Evolutionary conservation across 1,284 basidiomycete genomes (phyloP).

Genomic region (Sutorius eximius): DNA sequence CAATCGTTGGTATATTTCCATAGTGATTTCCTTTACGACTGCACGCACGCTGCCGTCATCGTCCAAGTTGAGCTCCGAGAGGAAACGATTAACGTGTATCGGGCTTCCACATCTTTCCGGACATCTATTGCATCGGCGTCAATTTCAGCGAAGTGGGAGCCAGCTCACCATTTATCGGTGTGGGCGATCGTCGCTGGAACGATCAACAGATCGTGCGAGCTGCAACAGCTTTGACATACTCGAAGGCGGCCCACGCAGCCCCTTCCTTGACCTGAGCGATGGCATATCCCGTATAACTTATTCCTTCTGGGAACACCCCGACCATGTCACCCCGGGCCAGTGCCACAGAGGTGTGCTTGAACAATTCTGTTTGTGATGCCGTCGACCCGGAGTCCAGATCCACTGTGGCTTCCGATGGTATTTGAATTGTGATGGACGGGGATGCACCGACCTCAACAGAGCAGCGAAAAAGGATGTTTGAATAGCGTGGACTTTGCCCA

Average conservation of each 20-base stretch:
- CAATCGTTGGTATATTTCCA: constrained; percentile 53
- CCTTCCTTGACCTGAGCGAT: constrained; percentile 75
- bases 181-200: constrained; percentile 74
- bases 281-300: constrained; percentile 61
- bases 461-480: constrained; percentile 53
- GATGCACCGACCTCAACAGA: not conserved
- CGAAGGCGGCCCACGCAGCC: constrained; percentile 75
- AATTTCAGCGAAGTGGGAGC: not conserved
- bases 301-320: constrained; percentile 76
- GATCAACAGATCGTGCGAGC: constrained; percentile 43
- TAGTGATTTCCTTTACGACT: constrained; percentile 60
- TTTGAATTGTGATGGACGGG: not conserved
- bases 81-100: constrained; percentile 39
- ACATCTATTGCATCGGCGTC: not conserved
- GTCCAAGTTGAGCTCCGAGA: constrained; percentile 39
- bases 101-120: constrained; percentile 45
- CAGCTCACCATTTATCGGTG: constrained; percentile 55
- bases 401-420: not conserved
- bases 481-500: constrained; percentile 61
- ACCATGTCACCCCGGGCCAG: constrained; percentile 60
- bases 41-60: constrained; percentile 25
- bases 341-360: constrained; percentile 63
- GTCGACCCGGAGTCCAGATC: constrained; percentile 27
- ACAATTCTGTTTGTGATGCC: constrained; percentile 53
- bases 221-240: constrained; percentile 55